Conservation (phyloP, 306 rosid species). For the Fragaria nilgerrensis region DNA sequence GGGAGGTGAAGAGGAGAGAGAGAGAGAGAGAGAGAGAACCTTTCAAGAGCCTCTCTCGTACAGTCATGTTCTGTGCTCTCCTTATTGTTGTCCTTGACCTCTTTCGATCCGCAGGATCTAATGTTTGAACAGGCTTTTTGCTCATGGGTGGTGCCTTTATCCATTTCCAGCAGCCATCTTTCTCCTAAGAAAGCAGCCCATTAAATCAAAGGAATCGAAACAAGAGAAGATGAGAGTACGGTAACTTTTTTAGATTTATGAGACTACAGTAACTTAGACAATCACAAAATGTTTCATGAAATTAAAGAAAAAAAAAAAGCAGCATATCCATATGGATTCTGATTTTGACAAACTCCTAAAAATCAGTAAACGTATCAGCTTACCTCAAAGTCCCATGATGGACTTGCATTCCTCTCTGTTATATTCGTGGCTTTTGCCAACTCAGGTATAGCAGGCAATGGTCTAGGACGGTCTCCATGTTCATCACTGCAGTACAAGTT, state of each 20-base stretch:
- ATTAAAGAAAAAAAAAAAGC: not conserved
- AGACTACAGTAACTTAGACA: not conserved
- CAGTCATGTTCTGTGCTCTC: constrained; percentile 2
- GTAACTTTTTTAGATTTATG: too few species aligned
- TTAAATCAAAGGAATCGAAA: not conserved
- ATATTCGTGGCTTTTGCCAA: constrained; percentile 44
- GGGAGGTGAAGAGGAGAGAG: not conserved
- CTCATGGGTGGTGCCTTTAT: constrained; percentile 42
- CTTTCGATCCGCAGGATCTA: constrained; percentile 22
- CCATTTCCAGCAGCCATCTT: constrained; percentile 53
- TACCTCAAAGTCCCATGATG: constrained; percentile 73
- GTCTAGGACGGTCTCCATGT: constrained; percentile 59
- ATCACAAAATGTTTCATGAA: not conserved
- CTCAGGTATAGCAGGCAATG: constrained; percentile 48
- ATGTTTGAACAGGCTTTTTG: constrained; percentile 26
- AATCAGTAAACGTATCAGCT: constrained; percentile 16
- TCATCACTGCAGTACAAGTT: constrained; percentile 48
- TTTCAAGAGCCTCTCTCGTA: constrained; percentile 9
- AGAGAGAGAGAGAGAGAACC: not conserved
- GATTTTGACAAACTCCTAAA: not conserved
- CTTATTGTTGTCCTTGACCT: constrained; percentile 3
- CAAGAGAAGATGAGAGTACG: not conserved
- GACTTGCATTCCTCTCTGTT: constrained; percentile 45
- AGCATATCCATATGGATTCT: too few species aligned
- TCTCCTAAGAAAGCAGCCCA: constrained; percentile 33